A percentile compares a stretch with the other conserved stretches of the same genome.
These are phyloP conservation scores for Boechera divaricarpa DNA, from an alignment of 345 rosid genomes.

Conservation along the genomic window DNA sequence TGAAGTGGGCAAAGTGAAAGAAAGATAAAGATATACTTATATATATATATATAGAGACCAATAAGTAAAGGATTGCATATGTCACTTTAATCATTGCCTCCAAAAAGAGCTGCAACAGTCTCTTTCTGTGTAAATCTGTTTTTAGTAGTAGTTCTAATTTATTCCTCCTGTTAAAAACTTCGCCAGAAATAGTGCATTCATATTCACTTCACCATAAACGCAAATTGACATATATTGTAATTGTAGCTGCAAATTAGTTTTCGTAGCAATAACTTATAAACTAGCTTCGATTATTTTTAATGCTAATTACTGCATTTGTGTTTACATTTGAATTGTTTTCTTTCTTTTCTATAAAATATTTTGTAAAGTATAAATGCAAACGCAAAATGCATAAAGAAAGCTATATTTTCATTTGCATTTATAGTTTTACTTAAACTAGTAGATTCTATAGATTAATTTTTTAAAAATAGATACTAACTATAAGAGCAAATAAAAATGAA, in stretches of 20 bases:
- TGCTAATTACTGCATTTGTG: not conserved
- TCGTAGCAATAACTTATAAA: not conserved
- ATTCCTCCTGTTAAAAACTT: not conserved
- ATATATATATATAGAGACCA: conserved; percentile 9
- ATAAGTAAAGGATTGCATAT: conserved; percentile 2
- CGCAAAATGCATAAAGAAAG: not conserved
- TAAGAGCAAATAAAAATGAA: not conserved
- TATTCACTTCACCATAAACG: not conserved
- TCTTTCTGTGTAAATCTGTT: not conserved
- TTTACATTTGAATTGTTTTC: not conserved
- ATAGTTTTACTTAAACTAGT: not conserved
- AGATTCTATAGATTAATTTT: not conserved
- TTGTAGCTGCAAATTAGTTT: not conserved
- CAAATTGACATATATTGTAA: too few relatives aligned
- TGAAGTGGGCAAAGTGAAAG: conserved; percentile 12
- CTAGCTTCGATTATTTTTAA: not conserved
- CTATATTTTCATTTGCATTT: not conserved
- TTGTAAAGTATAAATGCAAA: not conserved
- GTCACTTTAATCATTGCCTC: conserved; percentile 28
- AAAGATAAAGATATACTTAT: conserved; percentile 2
- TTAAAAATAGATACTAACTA: not conserved
- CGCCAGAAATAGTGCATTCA: not conserved
- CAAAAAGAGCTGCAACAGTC: conserved; percentile 2
- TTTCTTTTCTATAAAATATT: not conserved
- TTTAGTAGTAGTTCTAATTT: conserved; percentile 4